Conservation (phyloP, 2,329 filamentous ascomycete genomes). For the Diplodia intermedia region DNA sequence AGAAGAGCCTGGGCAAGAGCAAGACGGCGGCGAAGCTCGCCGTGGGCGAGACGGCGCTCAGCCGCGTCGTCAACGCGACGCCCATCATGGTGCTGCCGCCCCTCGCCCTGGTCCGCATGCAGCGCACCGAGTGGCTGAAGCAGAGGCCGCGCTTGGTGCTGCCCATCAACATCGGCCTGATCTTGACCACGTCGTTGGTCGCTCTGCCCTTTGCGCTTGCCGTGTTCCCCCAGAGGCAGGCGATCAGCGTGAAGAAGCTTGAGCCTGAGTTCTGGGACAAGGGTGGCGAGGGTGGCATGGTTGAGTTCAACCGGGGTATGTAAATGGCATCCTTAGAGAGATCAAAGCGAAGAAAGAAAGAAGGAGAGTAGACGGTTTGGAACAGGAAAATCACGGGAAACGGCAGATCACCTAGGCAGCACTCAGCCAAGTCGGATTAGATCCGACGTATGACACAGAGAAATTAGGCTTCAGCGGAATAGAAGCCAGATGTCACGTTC, state of each 20-base stretch:
- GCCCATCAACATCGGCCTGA: slow-evolving; percentile 85
- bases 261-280: slow-evolving; percentile 86
- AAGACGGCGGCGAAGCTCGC: slow-evolving; percentile 87
- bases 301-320: slow-evolving; percentile 97
- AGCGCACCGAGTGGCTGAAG: slow-evolving; percentile 83
- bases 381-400: neutral
- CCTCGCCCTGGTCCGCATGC: slow-evolving; percentile 81
- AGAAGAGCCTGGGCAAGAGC: slow-evolving; percentile 81
- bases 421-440: slow-evolving; percentile 12
- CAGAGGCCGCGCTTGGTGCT: slow-evolving; percentile 76
- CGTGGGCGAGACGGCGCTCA: slow-evolving; percentile 90
- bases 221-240: slow-evolving; percentile 90
- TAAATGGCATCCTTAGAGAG: slow-evolving; percentile 48
- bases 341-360: neutral
- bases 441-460: slow-evolving; percentile 15
- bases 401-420: neutral
- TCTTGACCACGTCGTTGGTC: slow-evolving; percentile 84
- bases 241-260: slow-evolving; percentile 74
- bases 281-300: slow-evolving; percentile 78
- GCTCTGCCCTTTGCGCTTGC: slow-evolving; percentile 88
- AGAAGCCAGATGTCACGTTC: slow-evolving; percentile 26
- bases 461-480: neutral
- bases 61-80: slow-evolving; percentile 88
- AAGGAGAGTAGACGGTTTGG: neutral
- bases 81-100: slow-evolving; percentile 98